Conservation (phyloP, 1,284 basidiomycete species). For the Ceratobasidium sp. region DNA sequence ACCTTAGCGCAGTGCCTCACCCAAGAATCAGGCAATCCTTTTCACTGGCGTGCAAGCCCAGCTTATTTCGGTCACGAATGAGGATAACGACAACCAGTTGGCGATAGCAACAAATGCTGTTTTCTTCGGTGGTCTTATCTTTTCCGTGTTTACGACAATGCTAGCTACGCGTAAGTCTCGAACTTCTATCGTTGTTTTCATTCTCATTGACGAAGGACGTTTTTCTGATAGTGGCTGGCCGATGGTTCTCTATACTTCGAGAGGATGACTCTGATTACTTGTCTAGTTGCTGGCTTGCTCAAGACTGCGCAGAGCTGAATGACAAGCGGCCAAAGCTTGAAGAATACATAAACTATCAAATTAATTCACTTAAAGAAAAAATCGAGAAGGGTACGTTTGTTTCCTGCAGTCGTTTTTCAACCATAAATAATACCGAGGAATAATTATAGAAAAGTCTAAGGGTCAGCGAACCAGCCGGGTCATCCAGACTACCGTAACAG, state of each 20-base stretch:
- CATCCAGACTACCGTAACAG: too few relatives aligned
- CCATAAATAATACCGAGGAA: not conserved
- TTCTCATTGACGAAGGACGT: too few relatives aligned
- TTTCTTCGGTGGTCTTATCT: conserved; percentile 31
- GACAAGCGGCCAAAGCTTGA: not conserved
- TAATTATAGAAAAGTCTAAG: too few relatives aligned
- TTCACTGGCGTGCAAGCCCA: conserved; percentile 33
- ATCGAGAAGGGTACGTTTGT: not conserved
- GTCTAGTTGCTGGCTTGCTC: conserved; percentile 35
- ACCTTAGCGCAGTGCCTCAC: not conserved
- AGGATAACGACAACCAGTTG: not conserved
- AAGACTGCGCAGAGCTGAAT: conserved; percentile 9
- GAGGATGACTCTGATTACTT: conserved; percentile 31
- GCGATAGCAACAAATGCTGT: conserved; percentile 20
- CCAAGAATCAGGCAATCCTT: conserved; percentile 12
- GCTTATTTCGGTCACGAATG: conserved; percentile 20
- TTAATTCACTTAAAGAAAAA: not conserved
- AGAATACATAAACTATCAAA: conserved; percentile 17
- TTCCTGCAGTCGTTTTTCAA: not conserved
- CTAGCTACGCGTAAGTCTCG: conserved; percentile 24
- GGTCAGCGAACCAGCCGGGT: too few relatives aligned
- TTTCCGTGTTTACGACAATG: conserved; percentile 25
- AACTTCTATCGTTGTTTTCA: too few relatives aligned
- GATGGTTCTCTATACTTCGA: conserved; percentile 36
- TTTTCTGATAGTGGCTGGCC: conserved; percentile 16